A percentile compares a stretch with the other conserved stretches of the same genome.
These are phyloP conservation scores for Neocatenulostroma microsporum DNA, from an alignment of 2,329 filamentous ascomycete species.

Conservation along the genomic window DNA sequence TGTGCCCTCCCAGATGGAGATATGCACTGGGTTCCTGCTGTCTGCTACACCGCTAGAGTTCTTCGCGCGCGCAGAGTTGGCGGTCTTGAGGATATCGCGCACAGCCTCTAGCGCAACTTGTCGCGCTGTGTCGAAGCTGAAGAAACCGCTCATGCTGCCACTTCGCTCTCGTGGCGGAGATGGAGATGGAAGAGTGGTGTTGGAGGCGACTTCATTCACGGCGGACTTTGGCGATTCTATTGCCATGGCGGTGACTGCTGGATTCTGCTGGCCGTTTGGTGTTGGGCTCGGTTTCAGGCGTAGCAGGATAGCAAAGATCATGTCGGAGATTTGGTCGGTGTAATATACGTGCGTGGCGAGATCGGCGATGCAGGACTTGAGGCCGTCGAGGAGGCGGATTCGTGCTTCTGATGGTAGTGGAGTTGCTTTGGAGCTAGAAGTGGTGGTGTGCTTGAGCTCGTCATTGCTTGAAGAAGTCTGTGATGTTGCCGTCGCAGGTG, in stretches of 20 bases:
- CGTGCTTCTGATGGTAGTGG: slow-evolving; percentile 2
- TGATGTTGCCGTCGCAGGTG: slow-evolving; percentile 23
- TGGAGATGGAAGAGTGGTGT: slow-evolving; percentile 33
- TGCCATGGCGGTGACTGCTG: slow-evolving; percentile 41
- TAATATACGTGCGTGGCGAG: slow-evolving; percentile 95
- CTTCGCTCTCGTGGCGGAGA: slow-evolving; percentile 50
- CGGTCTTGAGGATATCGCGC: slow-evolving; percentile 72
- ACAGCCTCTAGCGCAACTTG: slow-evolving; percentile 65
- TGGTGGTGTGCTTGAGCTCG: slow-evolving; percentile 3
- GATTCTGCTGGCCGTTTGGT: slow-evolving; percentile 19
- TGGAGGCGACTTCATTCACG: slow-evolving; percentile 39
- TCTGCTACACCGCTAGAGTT: slow-evolving; percentile 32
- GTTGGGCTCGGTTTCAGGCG: slow-evolving; percentile 59
- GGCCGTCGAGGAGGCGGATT: slow-evolving; percentile 52
- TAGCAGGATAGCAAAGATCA: slow-evolving; percentile 72
- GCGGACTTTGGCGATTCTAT: slow-evolving; percentile 45
- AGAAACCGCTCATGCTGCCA: slow-evolving; percentile 43
- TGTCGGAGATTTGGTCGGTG: slow-evolving; percentile 89
- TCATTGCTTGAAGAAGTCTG: slow-evolving; percentile 13
- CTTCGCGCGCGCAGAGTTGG: slow-evolving; percentile 46
- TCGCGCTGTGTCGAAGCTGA: slow-evolving; percentile 55
- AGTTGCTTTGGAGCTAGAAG: background rate
- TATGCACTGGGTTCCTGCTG: slow-evolving; percentile 56
- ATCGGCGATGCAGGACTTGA: slow-evolving; percentile 81
- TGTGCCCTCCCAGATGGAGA: slow-evolving; percentile 91